Base-by-base conservation (phyloP, 2,329 filamentous ascomycete genomes). In the Didymella pinodella region DNA sequence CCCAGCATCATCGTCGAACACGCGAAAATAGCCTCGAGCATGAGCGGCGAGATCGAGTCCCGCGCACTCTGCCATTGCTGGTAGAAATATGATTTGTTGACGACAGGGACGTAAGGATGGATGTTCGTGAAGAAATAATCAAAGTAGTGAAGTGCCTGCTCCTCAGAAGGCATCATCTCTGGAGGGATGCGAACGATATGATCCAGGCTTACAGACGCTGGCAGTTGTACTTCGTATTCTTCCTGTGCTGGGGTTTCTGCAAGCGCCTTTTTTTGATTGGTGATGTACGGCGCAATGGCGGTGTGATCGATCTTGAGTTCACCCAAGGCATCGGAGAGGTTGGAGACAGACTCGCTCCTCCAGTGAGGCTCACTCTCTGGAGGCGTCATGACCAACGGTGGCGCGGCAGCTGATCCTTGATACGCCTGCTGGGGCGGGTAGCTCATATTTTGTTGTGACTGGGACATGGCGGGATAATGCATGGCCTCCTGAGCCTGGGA, bases 21-120 rank as follows among this genome's bases (percentile, higher is more conserved):
- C 12, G 94, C 92, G 76, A 98, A 96, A 18, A 98, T 88, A 7
- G 92, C 92, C 76, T 97, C 94, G 0, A 98, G 81, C 56, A 98
- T 84, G 31, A 98, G 81, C 0, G 94, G 93, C 0, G 95, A 97
- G 29, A 98, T 93, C 0, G 90, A 86, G n/a, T 90, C 86, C 58
- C 91, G 86, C 61, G 93, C 89, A 16, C 86, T 88, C 56, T 90
- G 88, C 94, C 94, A 98, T 78, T 97, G 93, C 43, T 92, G 88
- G 71, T 95, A 96, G 69, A 98, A 91, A 38, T 89, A 83, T 2
- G 85, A 81, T 70, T 92, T 91, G 78, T 95, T 93, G 52, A 98
- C 81, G 3, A 98, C 92, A 0, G 94, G 94, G 2, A 96, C 88
- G 68, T 97, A 98, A 0, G 93, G 93, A 71, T 98, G 95, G 31